Percentiles rank a stretch among this genome's conserved stretches.
Conservation (phyloP, 352 stramenopile genomes). For the Phytophthora hybrid region DNA sequence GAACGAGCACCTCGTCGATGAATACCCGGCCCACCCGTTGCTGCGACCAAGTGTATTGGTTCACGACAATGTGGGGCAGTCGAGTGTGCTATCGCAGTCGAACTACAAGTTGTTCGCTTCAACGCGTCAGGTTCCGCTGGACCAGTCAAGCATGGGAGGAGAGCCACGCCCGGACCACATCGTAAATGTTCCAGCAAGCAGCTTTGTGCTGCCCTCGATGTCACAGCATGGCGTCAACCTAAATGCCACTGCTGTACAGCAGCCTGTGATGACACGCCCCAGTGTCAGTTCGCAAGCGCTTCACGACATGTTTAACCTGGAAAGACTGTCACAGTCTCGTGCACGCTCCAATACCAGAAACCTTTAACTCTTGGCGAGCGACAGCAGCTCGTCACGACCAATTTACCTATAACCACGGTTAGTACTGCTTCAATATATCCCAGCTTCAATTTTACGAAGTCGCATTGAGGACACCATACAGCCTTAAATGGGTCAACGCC, state of each 20-base stretch:
- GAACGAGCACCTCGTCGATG: conserved; percentile 28
- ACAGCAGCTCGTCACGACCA: neutral
- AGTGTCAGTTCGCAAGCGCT: conserved; percentile 32
- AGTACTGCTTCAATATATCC: neutral
- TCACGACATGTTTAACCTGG: conserved; percentile 39
- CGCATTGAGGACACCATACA: too few species aligned
- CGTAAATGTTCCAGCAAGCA: conserved; percentile 9
- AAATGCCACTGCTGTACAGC: neutral
- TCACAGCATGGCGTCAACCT: conserved; percentile 10
- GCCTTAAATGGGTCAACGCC: too few species aligned
- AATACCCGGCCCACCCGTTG: conserved; percentile 21
- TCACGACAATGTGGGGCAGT: conserved; percentile 20
- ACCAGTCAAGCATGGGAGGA: conserved; percentile 12
- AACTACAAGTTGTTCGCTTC: conserved; percentile 34
- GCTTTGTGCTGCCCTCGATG: conserved; percentile 22
- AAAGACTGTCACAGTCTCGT: conserved; percentile 9
- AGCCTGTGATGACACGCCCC: conserved; percentile 15
- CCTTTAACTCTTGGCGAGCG: neutral
- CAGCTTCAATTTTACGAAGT: neutral
- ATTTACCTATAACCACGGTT: neutral
- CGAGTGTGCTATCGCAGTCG: conserved; percentile 25
- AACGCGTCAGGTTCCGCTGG: conserved; percentile 25
- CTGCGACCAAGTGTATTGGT: conserved; percentile 31
- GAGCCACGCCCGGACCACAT: conserved; percentile 19
- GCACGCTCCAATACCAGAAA: neutral